These are phyloP conservation scores for Phytopythium mirpurense DNA, from an alignment of 352 stramenopile genomes.

Conservation along the genomic window DNA sequence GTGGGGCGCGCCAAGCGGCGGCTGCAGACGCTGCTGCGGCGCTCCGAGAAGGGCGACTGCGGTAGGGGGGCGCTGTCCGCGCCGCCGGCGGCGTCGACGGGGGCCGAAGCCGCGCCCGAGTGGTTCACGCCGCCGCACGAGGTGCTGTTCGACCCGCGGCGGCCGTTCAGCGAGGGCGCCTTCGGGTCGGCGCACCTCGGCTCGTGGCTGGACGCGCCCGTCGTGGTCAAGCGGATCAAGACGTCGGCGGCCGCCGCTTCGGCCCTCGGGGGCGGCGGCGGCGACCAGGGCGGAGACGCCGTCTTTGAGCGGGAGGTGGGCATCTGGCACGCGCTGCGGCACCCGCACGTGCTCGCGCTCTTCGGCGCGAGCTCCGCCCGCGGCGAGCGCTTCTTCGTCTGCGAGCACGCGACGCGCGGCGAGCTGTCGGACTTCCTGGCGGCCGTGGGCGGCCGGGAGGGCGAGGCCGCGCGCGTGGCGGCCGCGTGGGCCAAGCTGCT, in stretches of 20 bases:
- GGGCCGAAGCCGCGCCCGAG: background rate
- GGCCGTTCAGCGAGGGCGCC: constrained; percentile 20
- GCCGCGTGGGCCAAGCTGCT: constrained; percentile 5
- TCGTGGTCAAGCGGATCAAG: constrained; percentile 28
- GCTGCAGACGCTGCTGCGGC: constrained; percentile 1
- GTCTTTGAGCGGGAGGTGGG: constrained; percentile 1
- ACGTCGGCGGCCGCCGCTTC: no score
- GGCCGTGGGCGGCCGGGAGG: background rate
- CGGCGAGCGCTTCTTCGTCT: constrained; percentile 17
- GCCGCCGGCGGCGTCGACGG: no score
- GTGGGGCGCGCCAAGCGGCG: background rate
- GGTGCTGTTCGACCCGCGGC: constrained; percentile 14
- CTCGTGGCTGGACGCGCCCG: constrained; percentile 18
- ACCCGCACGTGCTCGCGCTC: constrained; percentile 7
- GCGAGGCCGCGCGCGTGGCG: background rate
- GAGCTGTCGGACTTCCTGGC: constrained; percentile 13
- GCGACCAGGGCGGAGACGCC: background rate
- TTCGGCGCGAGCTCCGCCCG: constrained; percentile 3
- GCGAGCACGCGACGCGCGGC: constrained; percentile 15
- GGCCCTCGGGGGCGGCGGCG: background rate
- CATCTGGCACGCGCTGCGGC: constrained; percentile 5
- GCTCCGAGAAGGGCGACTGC: no score
- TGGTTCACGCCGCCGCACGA: constrained; percentile 23
- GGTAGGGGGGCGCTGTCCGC: no score
- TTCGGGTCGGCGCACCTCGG: constrained; percentile 24